Base-by-base conservation (phyloP, 495 filamentous ascomycete species). In the Talaromyces liani region DNA sequence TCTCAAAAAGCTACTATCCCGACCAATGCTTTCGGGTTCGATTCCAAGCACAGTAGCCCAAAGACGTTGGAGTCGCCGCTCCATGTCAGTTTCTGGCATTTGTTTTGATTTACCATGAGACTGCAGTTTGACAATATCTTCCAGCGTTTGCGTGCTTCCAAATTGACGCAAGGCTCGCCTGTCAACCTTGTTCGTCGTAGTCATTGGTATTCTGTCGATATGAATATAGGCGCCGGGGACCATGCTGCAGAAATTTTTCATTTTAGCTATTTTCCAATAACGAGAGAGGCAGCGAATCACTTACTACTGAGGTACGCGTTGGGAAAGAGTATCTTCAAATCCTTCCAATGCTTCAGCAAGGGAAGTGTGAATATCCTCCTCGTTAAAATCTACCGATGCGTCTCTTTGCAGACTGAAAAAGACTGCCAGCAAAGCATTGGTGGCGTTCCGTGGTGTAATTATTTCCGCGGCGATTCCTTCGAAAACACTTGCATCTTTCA, bases 401-500 rank as follows among this genome's bases (percentile, higher is more conserved):
- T 53, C 27, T 49, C 51, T 25, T 58, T 34, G 41, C 57, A 39
- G 5, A 29, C 45, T 49, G 9, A 14, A 47, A 16, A 61, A 49
- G 18, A 62, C 14, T 25, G 59, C 63, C 22, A 65, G 49, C 33
- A 54, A 4, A 47, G 39, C 16, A 22, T 22, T 65, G 20, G 22
- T 20, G 36, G 18, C 14, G 9, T 45, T 51, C 1, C 20, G 4
- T 39, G 62, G 65, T 7, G 47, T 62, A 22, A 61, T 55, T 18
- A 66, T 25, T 39, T 47, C 41, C 16, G 65, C 63, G 20, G 51
- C 18, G 1, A 82, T 64, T 16, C 36, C 36, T 4, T 41, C 56
- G 77, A 73, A 59, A 77, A 75, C 67, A 84, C 82, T 31, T 83
- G 73, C 58, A 84, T 81, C 3, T 71, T 75, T 10, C 82, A 67